Evolutionary conservation across 2,329 filamentous ascomycete genomes (phyloP).

Genomic region (Lachnellula subtilissima): DNA sequence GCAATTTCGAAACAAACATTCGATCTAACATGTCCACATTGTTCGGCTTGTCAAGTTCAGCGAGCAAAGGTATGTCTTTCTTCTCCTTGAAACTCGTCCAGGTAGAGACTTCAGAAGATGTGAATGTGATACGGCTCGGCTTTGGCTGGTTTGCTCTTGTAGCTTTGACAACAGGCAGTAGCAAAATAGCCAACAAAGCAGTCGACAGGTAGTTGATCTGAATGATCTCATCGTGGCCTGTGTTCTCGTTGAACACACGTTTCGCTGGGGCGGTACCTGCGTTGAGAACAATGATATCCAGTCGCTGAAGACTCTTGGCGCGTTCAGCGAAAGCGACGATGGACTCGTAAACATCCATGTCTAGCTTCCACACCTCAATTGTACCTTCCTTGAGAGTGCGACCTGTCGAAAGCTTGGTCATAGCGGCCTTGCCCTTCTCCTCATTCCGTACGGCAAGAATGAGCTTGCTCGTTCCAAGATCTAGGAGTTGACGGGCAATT

Average conservation of each 20-base stretch:
- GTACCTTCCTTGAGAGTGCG: background rate
- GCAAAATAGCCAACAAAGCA: conserved; percentile 18
- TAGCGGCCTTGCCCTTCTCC: conserved; percentile 39
- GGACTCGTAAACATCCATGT: conserved; percentile 12
- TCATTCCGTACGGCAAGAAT: conserved; percentile 37
- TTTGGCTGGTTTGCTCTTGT: background rate
- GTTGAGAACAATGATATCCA: conserved; percentile 18
- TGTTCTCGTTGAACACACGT: conserved; percentile 3
- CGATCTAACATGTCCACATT: conserved; percentile 1
- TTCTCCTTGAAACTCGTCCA: background rate
- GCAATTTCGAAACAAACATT: conserved; percentile 6
- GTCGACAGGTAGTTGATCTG: conserved; percentile 32
- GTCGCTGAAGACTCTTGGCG: conserved; percentile 2
- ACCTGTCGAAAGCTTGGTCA: conserved; percentile 28
- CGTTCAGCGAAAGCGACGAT: conserved; percentile 7
- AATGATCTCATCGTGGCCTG: conserved; percentile 36
- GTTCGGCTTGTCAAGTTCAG: background rate
- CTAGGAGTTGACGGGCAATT: conserved; percentile 34
- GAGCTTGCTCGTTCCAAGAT: conserved; percentile 31
- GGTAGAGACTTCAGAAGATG: background rate
- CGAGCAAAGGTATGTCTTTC: background rate
- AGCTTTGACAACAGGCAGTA: conserved; percentile 25
- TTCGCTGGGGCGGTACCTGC: background rate
- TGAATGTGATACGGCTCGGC: background rate
- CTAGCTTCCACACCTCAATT: conserved; percentile 16